A percentile compares a stretch with the other conserved stretches of the same genome.
phyloP scores from a whole-genome alignment of 1,284 basidiomycete genomes.

The Melanopsichium pennsylvanicum region DNA sequence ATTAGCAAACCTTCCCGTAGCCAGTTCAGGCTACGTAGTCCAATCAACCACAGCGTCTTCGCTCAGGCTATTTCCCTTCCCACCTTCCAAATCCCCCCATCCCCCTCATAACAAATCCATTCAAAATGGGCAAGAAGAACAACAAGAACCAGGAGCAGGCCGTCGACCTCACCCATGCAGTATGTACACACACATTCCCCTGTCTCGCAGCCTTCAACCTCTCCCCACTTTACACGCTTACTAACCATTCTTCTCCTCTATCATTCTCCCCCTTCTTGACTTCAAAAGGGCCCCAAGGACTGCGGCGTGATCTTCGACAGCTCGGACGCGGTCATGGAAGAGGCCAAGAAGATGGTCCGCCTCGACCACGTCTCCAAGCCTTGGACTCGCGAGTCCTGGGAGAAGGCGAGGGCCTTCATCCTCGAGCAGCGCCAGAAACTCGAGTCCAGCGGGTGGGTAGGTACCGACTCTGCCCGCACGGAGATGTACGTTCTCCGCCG shows the following conservation, averaged over 20 bases:
- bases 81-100: not conserved
- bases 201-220: too few species aligned
- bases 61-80: conserved; percentile 19
- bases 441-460: conserved; percentile 56
- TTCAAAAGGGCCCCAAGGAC: conserved; percentile 49
- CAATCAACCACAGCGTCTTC: conserved; percentile 29
- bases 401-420: conserved; percentile 59
- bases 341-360: conserved; percentile 49
- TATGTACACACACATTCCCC: conserved; percentile 19
- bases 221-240: too few species aligned
- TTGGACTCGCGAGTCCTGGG: conserved; percentile 62
- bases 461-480: conserved; percentile 49
- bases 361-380: conserved; percentile 60
- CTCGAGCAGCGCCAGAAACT: conserved; percentile 63
- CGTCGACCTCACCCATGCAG: conserved; percentile 39
- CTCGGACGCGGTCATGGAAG: conserved; percentile 51
- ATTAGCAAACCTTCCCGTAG: conserved; percentile 34
- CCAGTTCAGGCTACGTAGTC: conserved; percentile 16
- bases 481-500: conserved; percentile 60
- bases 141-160: conserved; percentile 51
- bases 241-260: not conserved
- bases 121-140: conserved; percentile 55
- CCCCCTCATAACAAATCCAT: conserved; percentile 9
- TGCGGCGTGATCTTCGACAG: conserved; percentile 59
- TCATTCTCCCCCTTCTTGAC: not conserved